Base-by-base conservation (phyloP, 2,329 filamentous ascomycete genomes). In the Sporothrix globosa region DNA sequence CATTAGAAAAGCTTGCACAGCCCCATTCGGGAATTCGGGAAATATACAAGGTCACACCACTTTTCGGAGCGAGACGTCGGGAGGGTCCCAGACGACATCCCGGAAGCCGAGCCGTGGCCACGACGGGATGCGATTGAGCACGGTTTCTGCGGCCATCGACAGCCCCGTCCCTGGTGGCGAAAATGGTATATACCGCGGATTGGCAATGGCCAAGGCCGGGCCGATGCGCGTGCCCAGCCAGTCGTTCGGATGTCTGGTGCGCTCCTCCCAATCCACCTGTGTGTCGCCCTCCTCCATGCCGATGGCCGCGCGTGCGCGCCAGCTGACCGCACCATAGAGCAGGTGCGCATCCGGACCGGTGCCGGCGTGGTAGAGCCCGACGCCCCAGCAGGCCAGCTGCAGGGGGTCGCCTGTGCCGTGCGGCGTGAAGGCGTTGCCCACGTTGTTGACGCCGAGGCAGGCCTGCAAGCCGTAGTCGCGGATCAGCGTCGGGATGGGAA, bases 341-440 rank as follows among this genome's bases (percentile, higher is more conserved):
- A 88, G 72, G 72, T 85, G 82, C 0, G 88, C 85, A 75, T 90
- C 88, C 19, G 79, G 76, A 71, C 83, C 83, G 1, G 87, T 90
- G 0, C 89, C 90, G 1, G 87, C 85, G 72, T 92, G 89, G 75
- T 92, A 92, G 3, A 92, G 76, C 0, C 88, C 89, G 0, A 91
- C 87, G 1, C 87, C 87, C 68, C 89, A 79, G 73, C 84, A 87
- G 24, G 89, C 89, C 56, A 91, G 79, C 53, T 82, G 82, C 65
- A 92, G 76, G 0, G 90, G 90, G 79, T 92, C 90, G 52, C 85
- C 88, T 21, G 82, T 87, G 0, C 90, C 90, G 75, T 89, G 87
- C 0, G 90, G 90, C 7, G 90, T 92, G 75, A 92, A 92, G 0
- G 90, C 89, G 76, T 92, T 92, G 21, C 90, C 90, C 17, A 92